Evolutionary conservation across 1,139 yeast species (phyloP).

Genomic region (Debaryomyces subglobosus): DNA sequence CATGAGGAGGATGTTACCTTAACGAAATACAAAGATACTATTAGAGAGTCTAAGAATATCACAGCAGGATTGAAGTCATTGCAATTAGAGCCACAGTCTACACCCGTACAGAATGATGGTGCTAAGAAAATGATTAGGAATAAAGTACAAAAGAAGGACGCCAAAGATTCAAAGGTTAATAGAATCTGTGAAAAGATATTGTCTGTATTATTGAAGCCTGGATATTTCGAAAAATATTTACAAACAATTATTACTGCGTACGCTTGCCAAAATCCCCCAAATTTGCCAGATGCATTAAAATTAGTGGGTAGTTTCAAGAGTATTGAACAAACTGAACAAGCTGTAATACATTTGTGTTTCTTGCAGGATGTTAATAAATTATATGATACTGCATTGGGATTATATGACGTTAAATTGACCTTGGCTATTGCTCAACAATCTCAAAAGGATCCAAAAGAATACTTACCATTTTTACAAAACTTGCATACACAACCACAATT

Average conservation of each 20-base stretch:
- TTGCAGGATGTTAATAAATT: constrained; percentile 85
- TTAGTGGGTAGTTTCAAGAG: constrained; percentile 55
- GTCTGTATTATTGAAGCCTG: constrained; percentile 54
- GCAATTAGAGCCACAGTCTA: constrained; percentile 7
- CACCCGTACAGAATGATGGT: constrained; percentile 8
- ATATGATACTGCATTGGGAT: constrained; percentile 77
- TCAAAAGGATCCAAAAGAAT: constrained; percentile 97
- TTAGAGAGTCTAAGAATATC: constrained; percentile 25
- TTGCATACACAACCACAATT: constrained; percentile 68
- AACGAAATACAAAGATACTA: constrained; percentile 83
- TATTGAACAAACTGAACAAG: constrained; percentile 57
- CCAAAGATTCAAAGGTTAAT: constrained; percentile 66
- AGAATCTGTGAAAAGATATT: constrained; percentile 74
- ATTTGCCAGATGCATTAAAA: constrained; percentile 70
- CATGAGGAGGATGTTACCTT: constrained; percentile 84
- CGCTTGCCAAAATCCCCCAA: constrained; percentile 91
- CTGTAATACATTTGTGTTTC: constrained; percentile 84
- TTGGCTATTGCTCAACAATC: constrained; percentile 91
- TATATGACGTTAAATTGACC: constrained; percentile 81
- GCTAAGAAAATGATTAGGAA: constrained; percentile 29
- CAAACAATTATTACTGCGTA: constrained; percentile 88
- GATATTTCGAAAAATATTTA: constrained; percentile 59
- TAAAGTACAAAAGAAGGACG: constrained; percentile 36
- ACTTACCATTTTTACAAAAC: constrained; percentile 85
- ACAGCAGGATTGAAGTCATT: constrained; percentile 6